These are phyloP conservation scores for Berberis vulgaris DNA, from an alignment of 164 flowering plant species.

Conservation along the genomic window DNA sequence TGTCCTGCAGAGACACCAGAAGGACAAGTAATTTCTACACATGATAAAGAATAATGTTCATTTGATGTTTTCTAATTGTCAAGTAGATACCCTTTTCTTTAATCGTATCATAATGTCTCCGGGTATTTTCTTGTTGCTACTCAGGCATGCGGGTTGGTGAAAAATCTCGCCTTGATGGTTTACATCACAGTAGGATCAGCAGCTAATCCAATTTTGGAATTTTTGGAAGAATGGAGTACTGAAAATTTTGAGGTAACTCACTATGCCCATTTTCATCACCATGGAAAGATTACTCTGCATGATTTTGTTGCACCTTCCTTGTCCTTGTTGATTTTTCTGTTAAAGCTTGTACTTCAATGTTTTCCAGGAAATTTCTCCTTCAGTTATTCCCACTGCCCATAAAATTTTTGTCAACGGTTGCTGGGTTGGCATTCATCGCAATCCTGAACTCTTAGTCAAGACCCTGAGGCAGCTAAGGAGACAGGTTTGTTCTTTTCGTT, in stretches of 20 bases:
- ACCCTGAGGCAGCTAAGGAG: constrained; percentile 77
- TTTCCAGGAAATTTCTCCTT: constrained; percentile 90
- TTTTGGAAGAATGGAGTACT: constrained; percentile 94
- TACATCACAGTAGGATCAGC: constrained; percentile 97
- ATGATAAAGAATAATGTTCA: neutral
- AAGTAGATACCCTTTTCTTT: too few relatives aligned
- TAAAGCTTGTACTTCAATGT: too few relatives aligned
- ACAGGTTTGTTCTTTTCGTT: constrained; percentile 38
- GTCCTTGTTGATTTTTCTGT: too few relatives aligned
- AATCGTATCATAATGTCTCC: neutral
- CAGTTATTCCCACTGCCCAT: constrained; percentile 89
- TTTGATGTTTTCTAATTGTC: too few relatives aligned
- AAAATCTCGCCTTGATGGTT: constrained; percentile 97
- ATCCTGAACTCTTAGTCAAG: constrained; percentile 87
- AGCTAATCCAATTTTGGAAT: constrained; percentile 85
- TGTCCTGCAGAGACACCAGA: constrained; percentile 99
- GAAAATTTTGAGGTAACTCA: constrained; percentile 82
- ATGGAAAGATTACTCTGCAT: too few relatives aligned
- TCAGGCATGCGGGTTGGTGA: constrained; percentile 95
- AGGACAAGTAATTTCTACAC: constrained; percentile 57
- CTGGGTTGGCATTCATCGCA: constrained; percentile 98
- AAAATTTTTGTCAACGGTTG: constrained; percentile 98
- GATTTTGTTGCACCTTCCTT: too few relatives aligned
- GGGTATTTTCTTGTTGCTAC: neutral
- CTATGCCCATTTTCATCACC: neutral